Conservation (phyloP, 352 stramenopile genomes). For the Globisporangium parvum region DNA sequence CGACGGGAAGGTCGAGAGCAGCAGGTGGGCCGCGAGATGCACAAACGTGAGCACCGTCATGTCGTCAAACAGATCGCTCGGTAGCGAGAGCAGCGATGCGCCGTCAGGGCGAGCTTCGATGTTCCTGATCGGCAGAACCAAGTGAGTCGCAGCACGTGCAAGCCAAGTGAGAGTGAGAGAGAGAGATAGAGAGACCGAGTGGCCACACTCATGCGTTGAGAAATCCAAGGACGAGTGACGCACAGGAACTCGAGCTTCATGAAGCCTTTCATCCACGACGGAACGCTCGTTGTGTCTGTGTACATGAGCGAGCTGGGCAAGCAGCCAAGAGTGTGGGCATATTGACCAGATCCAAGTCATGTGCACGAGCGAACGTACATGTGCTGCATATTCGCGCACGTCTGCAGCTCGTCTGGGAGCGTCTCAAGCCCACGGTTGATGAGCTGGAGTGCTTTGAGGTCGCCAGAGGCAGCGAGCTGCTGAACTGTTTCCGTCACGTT, state of each 20-base stretch:
- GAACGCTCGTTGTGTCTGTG: constrained; percentile 15
- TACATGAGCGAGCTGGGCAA: constrained; percentile 28
- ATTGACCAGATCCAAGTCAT: not conserved
- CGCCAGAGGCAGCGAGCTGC: constrained; percentile 17
- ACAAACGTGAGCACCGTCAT: constrained; percentile 31
- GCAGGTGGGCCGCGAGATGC: constrained; percentile 21
- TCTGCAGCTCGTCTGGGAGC: constrained; percentile 20
- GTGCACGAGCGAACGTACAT: constrained; percentile 22
- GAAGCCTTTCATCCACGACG: constrained; percentile 23
- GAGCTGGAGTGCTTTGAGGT: constrained; percentile 31
- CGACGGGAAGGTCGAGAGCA: constrained; percentile 17
- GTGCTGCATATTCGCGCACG: constrained; percentile 26
- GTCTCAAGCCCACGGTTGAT: constrained; percentile 25
- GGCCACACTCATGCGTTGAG: too few species aligned
- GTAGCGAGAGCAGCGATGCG: constrained; percentile 20
- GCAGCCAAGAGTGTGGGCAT: not conserved
- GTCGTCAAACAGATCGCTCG: constrained; percentile 19
- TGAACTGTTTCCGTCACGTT: constrained; percentile 21
- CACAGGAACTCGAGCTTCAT: constrained; percentile 37
- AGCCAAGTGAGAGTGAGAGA: too few species aligned
- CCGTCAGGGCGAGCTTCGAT: constrained; percentile 9
- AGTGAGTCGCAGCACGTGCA: not conserved
- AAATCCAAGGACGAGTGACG: constrained; percentile 5
- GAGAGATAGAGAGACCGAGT: too few species aligned
- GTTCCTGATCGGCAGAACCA: constrained; percentile 15